Evolutionary conservation across 2,329 filamentous ascomycete species (phyloP), one percentile per base, ranked within the genome.

Genomic region (Xylaria arbuscula): DNA sequence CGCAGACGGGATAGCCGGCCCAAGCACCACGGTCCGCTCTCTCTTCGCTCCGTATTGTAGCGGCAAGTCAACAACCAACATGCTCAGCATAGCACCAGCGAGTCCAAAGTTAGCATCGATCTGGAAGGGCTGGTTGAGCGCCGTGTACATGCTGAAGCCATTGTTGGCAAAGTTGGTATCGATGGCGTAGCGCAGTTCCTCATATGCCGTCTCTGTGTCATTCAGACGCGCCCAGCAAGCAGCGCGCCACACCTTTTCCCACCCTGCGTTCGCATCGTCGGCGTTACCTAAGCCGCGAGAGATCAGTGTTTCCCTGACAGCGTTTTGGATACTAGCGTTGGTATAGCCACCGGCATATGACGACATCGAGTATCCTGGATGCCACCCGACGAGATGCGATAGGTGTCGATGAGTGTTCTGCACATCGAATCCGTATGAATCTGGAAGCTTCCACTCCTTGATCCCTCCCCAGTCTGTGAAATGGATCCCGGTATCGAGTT

Each of bases 81-180:
- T 84, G 66, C 80, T 79, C 62, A 88, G 67, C 60, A 87, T 79
- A 0, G 84, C 85, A 0, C 84, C 86, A 2, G 79, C 80, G 24
- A 83, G 75, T 1, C 86, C 87, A 68, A 86, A 88, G 72, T 89
- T 89, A 7, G 86, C 87, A 73, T 89, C 87, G 65, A 88, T 87
- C 77, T 89, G 87, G 70, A 88, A 88, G 1, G 87, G 85, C 55
- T 77, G 76, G 6, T 80, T 76, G 10, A 77, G 74, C 0, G 79
- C 84, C 9, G 71, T 76, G 72, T 88, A 88, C 82, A 88, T 86
- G 50, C 80, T 83, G 36, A 88, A 76, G 1, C 82, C 82, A 70
- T 88, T 88, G 0, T 64, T 76, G 0, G 80, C 86, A 28, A 87
- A 83, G 70, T 88, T 88, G 45, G 80, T 75, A 24, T 81, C 77